phyloP scores from a whole-genome alignment of 495 filamentous ascomycete genomes.

The Haplographium delicatum region DNA sequence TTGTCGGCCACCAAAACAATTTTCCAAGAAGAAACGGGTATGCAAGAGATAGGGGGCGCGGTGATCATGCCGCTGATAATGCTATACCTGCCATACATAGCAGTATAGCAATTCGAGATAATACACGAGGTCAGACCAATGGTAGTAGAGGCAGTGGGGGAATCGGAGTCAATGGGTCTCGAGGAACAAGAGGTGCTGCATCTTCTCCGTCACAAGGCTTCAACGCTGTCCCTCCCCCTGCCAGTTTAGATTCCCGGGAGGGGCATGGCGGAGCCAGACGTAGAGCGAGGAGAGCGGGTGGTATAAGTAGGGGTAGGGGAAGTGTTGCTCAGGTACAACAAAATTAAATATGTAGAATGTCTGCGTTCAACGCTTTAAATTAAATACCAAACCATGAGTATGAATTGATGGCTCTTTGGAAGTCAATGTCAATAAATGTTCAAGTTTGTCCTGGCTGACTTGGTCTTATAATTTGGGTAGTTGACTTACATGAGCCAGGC shows the following conservation, averaged over 20 bases:
- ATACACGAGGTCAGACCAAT: slow-evolving; percentile 27
- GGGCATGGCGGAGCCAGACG: slow-evolving; percentile 40
- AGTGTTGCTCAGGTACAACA: slow-evolving; percentile 8
- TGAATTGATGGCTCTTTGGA: too few species aligned
- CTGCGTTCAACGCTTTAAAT: neutral
- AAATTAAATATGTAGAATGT: slow-evolving; percentile 2
- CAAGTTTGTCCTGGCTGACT: too few species aligned
- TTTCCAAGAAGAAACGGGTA: slow-evolving; percentile 28
- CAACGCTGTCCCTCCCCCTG: slow-evolving; percentile 72
- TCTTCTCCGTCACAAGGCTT: slow-evolving; percentile 54
- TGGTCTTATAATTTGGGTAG: too few species aligned
- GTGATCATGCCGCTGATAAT: slow-evolving; percentile 23
- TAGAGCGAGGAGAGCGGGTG: slow-evolving; percentile 17
- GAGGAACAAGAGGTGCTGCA: slow-evolving; percentile 27
- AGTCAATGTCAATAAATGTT: too few species aligned
- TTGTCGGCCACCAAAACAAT: slow-evolving; percentile 32
- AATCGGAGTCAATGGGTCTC: slow-evolving; percentile 24
- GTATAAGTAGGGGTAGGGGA: slow-evolving; percentile 16
- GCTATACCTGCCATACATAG: slow-evolving; percentile 19
- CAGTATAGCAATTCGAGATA: slow-evolving; percentile 20
- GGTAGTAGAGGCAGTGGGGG: slow-evolving; percentile 31
- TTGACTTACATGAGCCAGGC: too few species aligned
- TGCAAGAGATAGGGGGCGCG: slow-evolving; percentile 33
- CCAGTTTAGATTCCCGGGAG: slow-evolving; percentile 52
- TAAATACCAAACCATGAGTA: neutral